Conservation (phyloP, 1,284 basidiomycete genomes). For the Hemileccinum hortonii region DNA sequence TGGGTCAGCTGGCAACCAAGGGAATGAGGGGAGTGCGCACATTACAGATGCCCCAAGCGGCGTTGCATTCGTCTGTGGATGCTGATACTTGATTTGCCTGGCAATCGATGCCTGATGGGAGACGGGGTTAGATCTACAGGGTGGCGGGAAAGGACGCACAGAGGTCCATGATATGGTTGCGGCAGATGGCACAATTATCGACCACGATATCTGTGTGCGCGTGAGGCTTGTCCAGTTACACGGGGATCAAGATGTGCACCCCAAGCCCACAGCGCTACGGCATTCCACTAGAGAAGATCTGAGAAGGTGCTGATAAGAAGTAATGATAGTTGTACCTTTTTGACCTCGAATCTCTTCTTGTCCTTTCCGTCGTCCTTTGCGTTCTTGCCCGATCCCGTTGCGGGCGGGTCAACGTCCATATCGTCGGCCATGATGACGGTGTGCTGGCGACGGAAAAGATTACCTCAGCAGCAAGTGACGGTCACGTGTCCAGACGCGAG, state of each 20-base stretch:
- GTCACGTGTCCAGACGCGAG: conserved; percentile 34
- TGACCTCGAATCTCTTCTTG: conserved; percentile 89
- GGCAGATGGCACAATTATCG: conserved; percentile 94
- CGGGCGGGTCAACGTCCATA: conserved; percentile 77
- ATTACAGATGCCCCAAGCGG: conserved; percentile 99
- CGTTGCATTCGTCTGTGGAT: conserved; percentile 96
- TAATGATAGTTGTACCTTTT: conserved; percentile 67
- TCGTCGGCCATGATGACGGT: conserved; percentile 59
- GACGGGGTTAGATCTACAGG: conserved; percentile 10
- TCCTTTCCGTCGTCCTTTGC: conserved; percentile 55
- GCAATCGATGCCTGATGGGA: conserved; percentile 88
- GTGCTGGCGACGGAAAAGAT: neutral
- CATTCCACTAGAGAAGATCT: conserved; percentile 79
- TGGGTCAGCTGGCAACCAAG: conserved; percentile 1
- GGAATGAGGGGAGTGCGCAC: conserved; percentile 48
- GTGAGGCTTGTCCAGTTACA: conserved; percentile 11
- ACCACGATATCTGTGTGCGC: conserved; percentile 79
- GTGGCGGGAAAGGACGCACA: conserved; percentile 55
- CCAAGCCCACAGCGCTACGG: conserved; percentile 96
- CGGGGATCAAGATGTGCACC: conserved; percentile 49
- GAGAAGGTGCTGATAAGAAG: conserved; percentile 6
- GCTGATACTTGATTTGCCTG: conserved; percentile 98
- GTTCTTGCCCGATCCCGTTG: conserved; percentile 38
- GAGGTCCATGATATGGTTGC: conserved; percentile 98
- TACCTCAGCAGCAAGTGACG: conserved; percentile 19